Percentiles rank a stretch among this genome's conserved stretches.
Conservation (phyloP, 805 yeast genomes). For the Cyberlindnera lachancei region DNA sequence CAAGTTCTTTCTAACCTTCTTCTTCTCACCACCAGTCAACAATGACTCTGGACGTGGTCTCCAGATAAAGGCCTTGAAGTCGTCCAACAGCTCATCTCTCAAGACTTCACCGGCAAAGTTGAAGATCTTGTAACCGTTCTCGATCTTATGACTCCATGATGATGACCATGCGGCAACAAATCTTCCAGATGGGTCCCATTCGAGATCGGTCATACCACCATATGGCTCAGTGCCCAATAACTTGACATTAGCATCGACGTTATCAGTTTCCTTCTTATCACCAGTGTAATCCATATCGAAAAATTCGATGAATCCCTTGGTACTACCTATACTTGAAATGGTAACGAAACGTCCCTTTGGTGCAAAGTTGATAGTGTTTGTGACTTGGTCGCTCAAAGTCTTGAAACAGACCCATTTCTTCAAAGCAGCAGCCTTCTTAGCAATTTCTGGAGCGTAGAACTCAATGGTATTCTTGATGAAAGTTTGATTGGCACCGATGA, state of each 20-base stretch:
- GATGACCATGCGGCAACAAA: constrained; percentile 85
- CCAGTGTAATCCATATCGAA: constrained; percentile 83
- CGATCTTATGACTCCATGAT: constrained; percentile 72
- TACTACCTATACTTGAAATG: constrained; percentile 36
- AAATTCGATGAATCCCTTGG: constrained; percentile 69
- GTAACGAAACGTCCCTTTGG: constrained; percentile 87
- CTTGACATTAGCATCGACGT: constrained; percentile 27
- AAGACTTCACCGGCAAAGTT: constrained; percentile 75
- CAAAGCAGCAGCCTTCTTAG: constrained; percentile 32
- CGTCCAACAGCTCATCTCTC: constrained; percentile 71
- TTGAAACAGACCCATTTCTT: constrained; percentile 54
- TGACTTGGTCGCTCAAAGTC: constrained; percentile 49
- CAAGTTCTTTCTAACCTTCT: constrained; percentile 85
- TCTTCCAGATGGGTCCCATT: constrained; percentile 97
- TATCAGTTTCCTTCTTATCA: constrained; percentile 38
- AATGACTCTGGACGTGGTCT: constrained; percentile 90
- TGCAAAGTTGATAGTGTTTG: constrained; percentile 76
- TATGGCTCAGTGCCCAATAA: constrained; percentile 51
- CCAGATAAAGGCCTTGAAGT: constrained; percentile 88
- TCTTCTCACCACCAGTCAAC: constrained; percentile 70
- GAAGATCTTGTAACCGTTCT: constrained; percentile 84
- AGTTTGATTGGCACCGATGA: constrained; percentile 48
- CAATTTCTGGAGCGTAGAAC: constrained; percentile 76
- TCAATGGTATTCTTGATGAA: constrained; percentile 57
- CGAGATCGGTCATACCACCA: constrained; percentile 71